Base-by-base conservation (phyloP, 2,329 filamentous ascomycete species). In the Davidsoniella virescens region DNA sequence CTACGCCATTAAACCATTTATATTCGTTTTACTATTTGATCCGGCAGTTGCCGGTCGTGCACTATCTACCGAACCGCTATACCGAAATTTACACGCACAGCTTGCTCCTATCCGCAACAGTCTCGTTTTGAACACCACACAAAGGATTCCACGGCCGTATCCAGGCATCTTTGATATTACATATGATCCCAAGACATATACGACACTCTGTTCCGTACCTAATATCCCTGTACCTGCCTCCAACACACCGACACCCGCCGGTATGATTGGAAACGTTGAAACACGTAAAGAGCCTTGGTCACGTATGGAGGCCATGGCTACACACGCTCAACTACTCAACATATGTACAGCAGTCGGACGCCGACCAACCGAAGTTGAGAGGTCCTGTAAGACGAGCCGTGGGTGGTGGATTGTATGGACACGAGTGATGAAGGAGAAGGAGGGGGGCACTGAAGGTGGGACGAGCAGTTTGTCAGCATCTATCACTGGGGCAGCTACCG, bases 321-420 rank as follows among this genome's bases (percentile, higher is more conserved):
- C 78, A 1, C 78, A 83, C 57, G 71, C 72, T 52, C 76, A 82
- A 56, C 69, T 83, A 9, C 67, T 84, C 25, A 74, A 73, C 56
- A 70, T 76, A 7, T 72, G 75, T 56, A 63, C 65, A 16, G 61
- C 67, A 7, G 47, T 50, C 3, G 54, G 57, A 10, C 61, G 59
- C 2, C 61, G 67, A 36, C 55, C 57, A 14, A 62, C 63, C 3
- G 72, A 76, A 53, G 60, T 75, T 3, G 79, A 83, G 60, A 68
- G 75, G 17, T 82, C 77, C 1, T 75, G 72, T 57, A 81, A 82
- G 66, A 82, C 79, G 3, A 76, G 67, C 43, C 71, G 78, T 33
- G 79, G 78, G 1, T 83, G 78, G 76, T 83, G 80, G 79, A 68
- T 83, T 26, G 76, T 82, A 23, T 83, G 79, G 79, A 78, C 71